Evolutionary conservation across 371 early-diverging fungal genomes (phyloP), one percentile per base, ranked within the genome.

Genomic region (Massospora cicadina): DNA sequence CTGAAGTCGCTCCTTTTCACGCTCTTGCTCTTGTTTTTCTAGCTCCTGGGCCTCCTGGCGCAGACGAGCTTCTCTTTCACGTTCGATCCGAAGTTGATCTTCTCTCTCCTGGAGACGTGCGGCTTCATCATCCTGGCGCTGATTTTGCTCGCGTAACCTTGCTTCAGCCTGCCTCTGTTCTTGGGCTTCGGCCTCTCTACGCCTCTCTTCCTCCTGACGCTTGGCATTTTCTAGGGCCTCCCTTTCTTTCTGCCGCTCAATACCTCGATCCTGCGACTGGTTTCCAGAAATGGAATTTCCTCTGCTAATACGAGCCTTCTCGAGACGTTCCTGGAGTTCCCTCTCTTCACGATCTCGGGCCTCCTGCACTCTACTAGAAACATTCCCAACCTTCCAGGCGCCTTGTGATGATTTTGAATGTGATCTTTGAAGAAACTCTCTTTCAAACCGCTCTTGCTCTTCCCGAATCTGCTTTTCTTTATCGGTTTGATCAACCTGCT

Each of bases 71-170:
- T 70, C 65, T 63, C 54, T 33, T 54, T 63, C 28, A 5, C 64
- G 23, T 64, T 72, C 71, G 54, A 69, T 69, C 43, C 60, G 68
- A 54, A 58, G 63, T 17, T 43, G 43, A 5, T 43, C 43, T 69
- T 77, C 78, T 55, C 75, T 75, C 25, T 73, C 61, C 60, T 72
- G 28, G 23, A 25, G 56, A 2, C 13, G 56, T 55, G 74, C 60
- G 69, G 74, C 33, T 75, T 74, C 43, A 26, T 68, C 32, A 55
- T 68, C 69, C 5, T 5, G 10, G 17, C 43, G 43, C 43, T 43
- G 43, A 43, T 17, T 5, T 69, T 73, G 66, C 69, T 29, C 30
- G 26, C 30, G 25, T 12, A 27, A 30, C 30, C 58, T 58, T 63
- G 53, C 63, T 30, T 64, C 64, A 64, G 56, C 56, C 32, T 64